phyloP scores from a whole-genome alignment of 768 basidiomycete genomes.

The Inosperma sp. region DNA sequence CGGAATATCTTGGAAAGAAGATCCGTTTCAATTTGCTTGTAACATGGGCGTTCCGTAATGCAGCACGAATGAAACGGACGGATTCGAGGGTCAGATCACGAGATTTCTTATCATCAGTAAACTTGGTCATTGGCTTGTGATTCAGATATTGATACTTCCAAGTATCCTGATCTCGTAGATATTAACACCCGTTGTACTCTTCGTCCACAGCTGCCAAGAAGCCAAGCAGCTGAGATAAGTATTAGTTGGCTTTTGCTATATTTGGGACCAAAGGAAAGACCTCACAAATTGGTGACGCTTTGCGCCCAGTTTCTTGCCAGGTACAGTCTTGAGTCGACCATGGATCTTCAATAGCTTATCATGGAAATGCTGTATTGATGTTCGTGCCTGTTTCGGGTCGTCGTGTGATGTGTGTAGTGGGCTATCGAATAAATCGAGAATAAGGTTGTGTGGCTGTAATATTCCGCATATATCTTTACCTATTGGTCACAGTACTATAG shows the following conservation, averaged over 20 bases:
- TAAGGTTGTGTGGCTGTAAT: constrained; percentile 1
- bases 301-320: constrained; percentile 62
- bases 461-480: constrained; percentile 27
- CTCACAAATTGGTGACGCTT: constrained; percentile 68
- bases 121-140: no score
- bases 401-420: constrained; percentile 45
- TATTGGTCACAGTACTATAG: constrained; percentile 52
- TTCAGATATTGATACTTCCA: no score
- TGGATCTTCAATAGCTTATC: constrained; percentile 79
- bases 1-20: no score
- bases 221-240: constrained; percentile 49
- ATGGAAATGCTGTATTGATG: constrained; percentile 78
- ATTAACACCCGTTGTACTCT: constrained; percentile 34
- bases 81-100: no score
- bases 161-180: background rate
- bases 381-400: constrained; percentile 39
- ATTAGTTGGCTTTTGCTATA: background rate
- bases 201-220: constrained; percentile 58
- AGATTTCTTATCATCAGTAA: no score
- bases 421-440: constrained; percentile 22
- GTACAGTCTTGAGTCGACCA: constrained; percentile 71
- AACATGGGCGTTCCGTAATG: no score
- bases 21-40: no score
- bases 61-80: no score
- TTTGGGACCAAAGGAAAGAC: constrained; percentile 2